These are phyloP conservation scores for Metschnikowia noctiluminum DNA, from an alignment of 805 yeast genomes.

Conservation along the genomic window DNA sequence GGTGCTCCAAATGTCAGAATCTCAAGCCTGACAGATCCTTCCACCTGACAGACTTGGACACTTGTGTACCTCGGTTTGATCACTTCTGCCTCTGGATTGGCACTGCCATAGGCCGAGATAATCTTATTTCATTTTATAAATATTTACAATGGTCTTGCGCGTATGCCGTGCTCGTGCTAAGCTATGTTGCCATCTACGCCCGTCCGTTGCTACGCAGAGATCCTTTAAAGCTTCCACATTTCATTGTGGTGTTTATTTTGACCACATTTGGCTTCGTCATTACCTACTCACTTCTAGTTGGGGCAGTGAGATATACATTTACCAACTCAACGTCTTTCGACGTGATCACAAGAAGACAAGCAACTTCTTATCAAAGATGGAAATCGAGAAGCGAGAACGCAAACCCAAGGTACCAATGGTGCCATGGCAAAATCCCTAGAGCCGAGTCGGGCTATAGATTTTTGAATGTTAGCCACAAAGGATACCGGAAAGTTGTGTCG, in stretches of 20 bases:
- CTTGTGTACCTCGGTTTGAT: slow-evolving; percentile 74
- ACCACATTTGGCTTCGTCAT: slow-evolving; percentile 46
- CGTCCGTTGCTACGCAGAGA: slow-evolving; percentile 19
- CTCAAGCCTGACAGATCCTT: slow-evolving; percentile 66
- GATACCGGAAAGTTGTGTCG: slow-evolving; percentile 36
- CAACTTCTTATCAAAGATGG: slow-evolving; percentile 30
- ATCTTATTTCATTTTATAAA: slow-evolving; percentile 58
- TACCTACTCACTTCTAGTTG: slow-evolving; percentile 37
- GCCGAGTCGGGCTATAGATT: slow-evolving; percentile 38
- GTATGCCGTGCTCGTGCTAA: slow-evolving; percentile 30
- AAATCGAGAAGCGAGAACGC: slow-evolving; percentile 6
- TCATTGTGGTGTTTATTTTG: slow-evolving; percentile 45
- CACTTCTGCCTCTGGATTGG: slow-evolving; percentile 85
- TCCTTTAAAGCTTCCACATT: slow-evolving; percentile 41
- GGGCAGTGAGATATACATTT: slow-evolving; percentile 44
- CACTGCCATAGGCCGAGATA: slow-evolving; percentile 61
- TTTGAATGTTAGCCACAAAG: slow-evolving; percentile 37
- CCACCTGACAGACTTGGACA: slow-evolving; percentile 55
- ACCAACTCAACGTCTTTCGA: slow-evolving; percentile 60
- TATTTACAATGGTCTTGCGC: slow-evolving; percentile 39
- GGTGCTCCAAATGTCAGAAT: slow-evolving; percentile 67
- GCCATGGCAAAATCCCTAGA: slow-evolving; percentile 19
- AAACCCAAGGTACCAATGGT: slow-evolving; percentile 4
- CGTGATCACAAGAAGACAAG: slow-evolving; percentile 38
- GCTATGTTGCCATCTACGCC: slow-evolving; percentile 24